Conservation (phyloP, 129 eudicot species). For the Arctium minus region DNA sequence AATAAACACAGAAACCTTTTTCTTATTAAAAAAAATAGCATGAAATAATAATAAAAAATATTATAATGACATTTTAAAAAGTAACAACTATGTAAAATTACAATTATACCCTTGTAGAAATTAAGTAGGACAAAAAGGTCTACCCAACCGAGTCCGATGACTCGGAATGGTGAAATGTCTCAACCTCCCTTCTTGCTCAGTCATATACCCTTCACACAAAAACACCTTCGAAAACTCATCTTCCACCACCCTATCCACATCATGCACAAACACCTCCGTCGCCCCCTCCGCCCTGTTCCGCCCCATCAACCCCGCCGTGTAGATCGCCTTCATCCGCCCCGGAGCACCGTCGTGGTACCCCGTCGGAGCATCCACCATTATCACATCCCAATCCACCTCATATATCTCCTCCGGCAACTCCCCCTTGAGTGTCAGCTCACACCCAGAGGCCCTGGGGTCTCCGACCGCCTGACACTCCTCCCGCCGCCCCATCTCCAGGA, state of each 20-base stretch:
- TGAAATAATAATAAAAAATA: background rate
- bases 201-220: slow-evolving; percentile 69
- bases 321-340: slow-evolving; percentile 81
- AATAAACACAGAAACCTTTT: background rate
- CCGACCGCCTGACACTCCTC: slow-evolving; percentile 43
- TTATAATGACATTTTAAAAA: background rate
- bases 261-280: slow-evolving; percentile 87
- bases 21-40: background rate
- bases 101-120: background rate
- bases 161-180: slow-evolving; percentile 84
- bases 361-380: slow-evolving; percentile 93
- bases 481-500: slow-evolving; percentile 20
- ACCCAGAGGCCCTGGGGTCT: slow-evolving; percentile 57
- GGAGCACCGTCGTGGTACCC: slow-evolving; percentile 74
- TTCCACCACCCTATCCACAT: slow-evolving; percentile 67
- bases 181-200: slow-evolving; percentile 61
- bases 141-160: slow-evolving; percentile 55
- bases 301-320: slow-evolving; percentile 72
- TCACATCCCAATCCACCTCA: slow-evolving; percentile 76
- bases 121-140: slow-evolving; percentile 64
- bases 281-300: slow-evolving; percentile 64
- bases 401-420: slow-evolving; percentile 58
- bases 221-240: slow-evolving; percentile 60
- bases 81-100: background rate
- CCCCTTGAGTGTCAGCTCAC: slow-evolving; percentile 52